A percentile compares a stretch with the other conserved stretches of the same genome.
phyloP scores from a whole-genome alignment of 257 asterid genomes.

The Catharanthus roseus region DNA sequence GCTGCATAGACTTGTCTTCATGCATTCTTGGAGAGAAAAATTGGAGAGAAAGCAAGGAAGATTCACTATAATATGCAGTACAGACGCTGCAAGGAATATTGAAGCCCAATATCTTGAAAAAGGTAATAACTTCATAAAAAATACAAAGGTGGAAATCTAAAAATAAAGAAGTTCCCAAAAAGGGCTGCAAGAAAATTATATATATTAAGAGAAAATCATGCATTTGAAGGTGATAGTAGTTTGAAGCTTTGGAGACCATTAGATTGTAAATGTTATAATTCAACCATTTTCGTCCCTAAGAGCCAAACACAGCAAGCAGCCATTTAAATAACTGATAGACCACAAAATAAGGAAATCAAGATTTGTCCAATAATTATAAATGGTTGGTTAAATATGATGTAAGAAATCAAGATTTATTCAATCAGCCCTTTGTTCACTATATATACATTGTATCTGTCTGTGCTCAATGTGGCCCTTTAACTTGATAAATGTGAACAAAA shows the following conservation, averaged over 20 bases:
- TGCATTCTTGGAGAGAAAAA: slow-evolving; percentile 15
- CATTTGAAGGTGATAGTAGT: slow-evolving; percentile 22
- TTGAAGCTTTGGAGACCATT: slow-evolving; percentile 33
- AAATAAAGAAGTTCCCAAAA: neutral
- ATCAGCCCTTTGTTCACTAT: no score
- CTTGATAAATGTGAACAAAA: neutral
- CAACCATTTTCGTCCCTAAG: slow-evolving; percentile 7
- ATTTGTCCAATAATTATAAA: neutral
- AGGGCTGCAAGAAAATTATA: neutral
- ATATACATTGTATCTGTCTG: no score
- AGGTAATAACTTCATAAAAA: neutral
- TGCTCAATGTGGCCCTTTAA: no score
- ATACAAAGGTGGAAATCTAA: neutral
- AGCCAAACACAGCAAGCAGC: neutral
- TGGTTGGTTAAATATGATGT: neutral
- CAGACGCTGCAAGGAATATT: slow-evolving; percentile 22
- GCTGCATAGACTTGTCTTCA: slow-evolving; percentile 9
- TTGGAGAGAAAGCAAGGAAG: slow-evolving; percentile 40
- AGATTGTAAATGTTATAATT: slow-evolving; percentile 28
- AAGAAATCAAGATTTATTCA: no score
- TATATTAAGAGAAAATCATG: no score
- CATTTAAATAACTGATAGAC: neutral
- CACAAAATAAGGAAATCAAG: neutral
- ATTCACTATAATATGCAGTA: slow-evolving; percentile 18
- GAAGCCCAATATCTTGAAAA: neutral